phyloP scores from a whole-genome alignment of 345 rosid species.

The Murraya koenigii region DNA sequence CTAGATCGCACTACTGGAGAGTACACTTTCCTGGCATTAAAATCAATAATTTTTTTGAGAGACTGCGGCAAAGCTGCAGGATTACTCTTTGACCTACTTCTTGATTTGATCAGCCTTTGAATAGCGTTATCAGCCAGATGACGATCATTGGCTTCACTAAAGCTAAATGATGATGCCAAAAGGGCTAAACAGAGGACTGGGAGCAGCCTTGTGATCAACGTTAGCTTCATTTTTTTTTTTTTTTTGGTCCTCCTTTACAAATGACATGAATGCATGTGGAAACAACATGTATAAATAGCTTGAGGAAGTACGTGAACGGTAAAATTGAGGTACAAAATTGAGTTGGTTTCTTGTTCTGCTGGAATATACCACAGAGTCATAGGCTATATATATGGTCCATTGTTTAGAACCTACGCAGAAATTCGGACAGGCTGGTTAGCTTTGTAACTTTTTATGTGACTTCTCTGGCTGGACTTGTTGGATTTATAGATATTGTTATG shows the following conservation, averaged over 20 bases:
- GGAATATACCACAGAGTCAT: neutral
- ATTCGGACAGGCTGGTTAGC: neutral
- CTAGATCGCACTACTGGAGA: neutral
- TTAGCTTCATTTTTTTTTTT: neutral
- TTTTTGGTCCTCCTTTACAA: neutral
- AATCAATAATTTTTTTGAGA: too few relatives aligned
- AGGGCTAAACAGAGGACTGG: slow-evolving; percentile 2
- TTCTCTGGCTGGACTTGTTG: neutral
- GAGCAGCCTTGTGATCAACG: neutral
- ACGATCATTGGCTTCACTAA: slow-evolving; percentile 9
- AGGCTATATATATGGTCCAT: too few relatives aligned
- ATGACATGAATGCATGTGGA: neutral
- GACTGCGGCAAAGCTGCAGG: neutral
- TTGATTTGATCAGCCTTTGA: slow-evolving; percentile 2
- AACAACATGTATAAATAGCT: neutral
- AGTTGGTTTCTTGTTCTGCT: neutral
- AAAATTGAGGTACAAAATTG: neutral
- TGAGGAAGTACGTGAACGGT: neutral
- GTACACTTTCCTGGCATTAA: neutral
- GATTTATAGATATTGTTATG: neutral
- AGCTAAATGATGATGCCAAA: slow-evolving; percentile 1
- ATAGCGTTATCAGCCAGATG: slow-evolving; percentile 1
- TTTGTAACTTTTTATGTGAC: neutral
- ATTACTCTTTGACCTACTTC: neutral
- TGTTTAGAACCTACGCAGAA: neutral